These are phyloP conservation scores for Eucalyptus marginata DNA, from an alignment of 345 rosid species.

Conservation along the genomic window DNA sequence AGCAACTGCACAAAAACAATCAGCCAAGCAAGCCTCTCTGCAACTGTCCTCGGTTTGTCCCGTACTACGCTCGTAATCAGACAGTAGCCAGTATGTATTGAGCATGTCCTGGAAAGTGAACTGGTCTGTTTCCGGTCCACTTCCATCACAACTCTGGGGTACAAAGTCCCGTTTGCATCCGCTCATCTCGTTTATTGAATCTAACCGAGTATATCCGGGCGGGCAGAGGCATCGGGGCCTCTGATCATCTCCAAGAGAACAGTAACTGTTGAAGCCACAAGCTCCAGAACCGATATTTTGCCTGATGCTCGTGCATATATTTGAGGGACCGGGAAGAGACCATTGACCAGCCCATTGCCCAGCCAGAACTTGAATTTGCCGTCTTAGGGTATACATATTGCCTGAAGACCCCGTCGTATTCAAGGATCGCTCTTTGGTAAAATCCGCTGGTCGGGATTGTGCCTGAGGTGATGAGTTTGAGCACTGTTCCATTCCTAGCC, in stretches of 20 bases:
- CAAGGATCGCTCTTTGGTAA: conserved; percentile 32
- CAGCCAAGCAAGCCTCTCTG: no score
- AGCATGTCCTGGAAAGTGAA: no score
- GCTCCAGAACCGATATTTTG: conserved; percentile 13
- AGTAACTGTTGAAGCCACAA: no score
- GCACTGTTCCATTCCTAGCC: conserved; percentile 2
- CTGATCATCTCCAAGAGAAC: no score
- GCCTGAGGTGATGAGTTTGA: background rate
- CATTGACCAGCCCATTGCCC: conserved; percentile 13
- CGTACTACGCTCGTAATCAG: fast-evolving
- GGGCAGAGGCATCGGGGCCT: no score
- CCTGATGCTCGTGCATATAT: conserved; percentile 10
- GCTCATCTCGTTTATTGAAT: no score
- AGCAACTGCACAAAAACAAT: no score
- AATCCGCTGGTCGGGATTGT: background rate
- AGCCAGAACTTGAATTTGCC: background rate
- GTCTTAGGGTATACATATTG: conserved; percentile 33
- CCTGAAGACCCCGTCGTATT: conserved; percentile 49
- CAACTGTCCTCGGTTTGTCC: no score
- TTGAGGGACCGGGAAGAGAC: background rate
- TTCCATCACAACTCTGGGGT: no score
- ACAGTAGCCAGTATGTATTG: fast-evolving
- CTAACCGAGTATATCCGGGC: no score
- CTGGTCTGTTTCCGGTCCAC: no score
- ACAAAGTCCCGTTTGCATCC: no score